Evolutionary conservation across 169 alveolate genomes (phyloP), one percentile per base, ranked within the genome.

Genomic region (Plasmodium vivax): DNA sequence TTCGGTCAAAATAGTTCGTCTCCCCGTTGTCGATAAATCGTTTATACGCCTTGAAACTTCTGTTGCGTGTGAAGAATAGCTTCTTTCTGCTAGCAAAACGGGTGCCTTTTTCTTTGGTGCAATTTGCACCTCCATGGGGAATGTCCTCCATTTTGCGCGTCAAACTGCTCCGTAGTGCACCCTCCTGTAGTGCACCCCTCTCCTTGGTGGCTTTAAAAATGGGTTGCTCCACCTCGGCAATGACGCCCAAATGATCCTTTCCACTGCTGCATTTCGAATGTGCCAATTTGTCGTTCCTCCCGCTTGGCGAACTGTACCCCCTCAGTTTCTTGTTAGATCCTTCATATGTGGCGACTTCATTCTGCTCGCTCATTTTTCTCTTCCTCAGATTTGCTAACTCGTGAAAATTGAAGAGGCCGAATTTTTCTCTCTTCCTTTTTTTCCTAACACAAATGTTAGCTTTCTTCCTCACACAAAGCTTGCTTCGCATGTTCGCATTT

Each of bases 321-420:
- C 32, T 75, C 83, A 68, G 1, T 68, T 68, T 68, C 38, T 68
- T 68, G 32, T 68, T 68, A 12, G 43, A 51, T 38, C 56, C 23
- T n/a, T 51, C 19, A 82, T 56, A 56, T 14, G 54, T 27, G 9
- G 36, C 19, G 36, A 16, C 36, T 30, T 82, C 38, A 82, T 19
- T 41, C 23, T 51, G 54, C 2, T 54, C 72, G 3, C 9, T 16
- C 62, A 83, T 4, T 8, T 27, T 83, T 58, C 92, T 83, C 82
- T 83, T 83, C 45, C 47, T 83, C 47, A 83, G 5, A 83, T 43
- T 71, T n/a, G 27, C 47, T 36, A 58, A 19, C n/a, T 83, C 41
- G 38, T 83, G 23, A 83, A 90, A 90, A 80, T 58, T 79, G 51
- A 80, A 90, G 30, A 90, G 34, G n/a, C 4, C 5, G 41, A 85